Evolutionary conservation across 352 stramenopile genomes (phyloP).

Genomic region (Phytophthora melonis): DNA sequence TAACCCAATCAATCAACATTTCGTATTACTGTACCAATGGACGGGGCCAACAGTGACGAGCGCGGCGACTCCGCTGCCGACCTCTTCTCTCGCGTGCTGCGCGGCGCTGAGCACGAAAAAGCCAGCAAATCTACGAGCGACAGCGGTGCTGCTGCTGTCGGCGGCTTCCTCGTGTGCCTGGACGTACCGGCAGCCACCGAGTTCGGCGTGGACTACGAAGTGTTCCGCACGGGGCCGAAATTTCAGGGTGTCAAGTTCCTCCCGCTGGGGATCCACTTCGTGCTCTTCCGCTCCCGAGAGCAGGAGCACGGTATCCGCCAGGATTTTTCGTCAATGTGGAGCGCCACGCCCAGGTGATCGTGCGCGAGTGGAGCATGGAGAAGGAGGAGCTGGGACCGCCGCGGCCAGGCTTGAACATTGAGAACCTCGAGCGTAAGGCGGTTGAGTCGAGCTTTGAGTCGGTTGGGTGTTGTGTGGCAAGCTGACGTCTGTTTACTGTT

Average conservation of each 20-base stretch:
- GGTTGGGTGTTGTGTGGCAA: neutral
- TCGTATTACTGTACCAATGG: constrained; percentile 30
- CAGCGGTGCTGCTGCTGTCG: constrained; percentile 31
- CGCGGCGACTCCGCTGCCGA: constrained; percentile 28
- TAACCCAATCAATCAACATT: constrained; percentile 19
- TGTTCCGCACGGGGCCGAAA: constrained; percentile 80
- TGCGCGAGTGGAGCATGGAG: constrained; percentile 80
- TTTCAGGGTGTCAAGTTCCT: constrained; percentile 91
- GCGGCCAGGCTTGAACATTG: constrained; percentile 65
- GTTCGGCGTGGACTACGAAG: constrained; percentile 89
- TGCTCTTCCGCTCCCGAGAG: constrained; percentile 81
- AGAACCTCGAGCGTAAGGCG: constrained; percentile 74
- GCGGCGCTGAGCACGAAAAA: constrained; percentile 11
- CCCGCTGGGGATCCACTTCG: constrained; percentile 81
- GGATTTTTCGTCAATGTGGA: constrained; percentile 81
- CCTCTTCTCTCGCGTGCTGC: constrained; percentile 56
- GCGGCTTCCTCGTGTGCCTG: constrained; percentile 86
- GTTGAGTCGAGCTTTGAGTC: neutral
- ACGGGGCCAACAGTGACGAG: constrained; percentile 17
- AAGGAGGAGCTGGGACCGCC: constrained; percentile 79
- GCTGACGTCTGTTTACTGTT: constrained; percentile 3
- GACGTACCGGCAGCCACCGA: constrained; percentile 81
- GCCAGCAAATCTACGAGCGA: neutral
- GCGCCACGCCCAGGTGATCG: constrained; percentile 67
- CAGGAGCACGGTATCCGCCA: constrained; percentile 86